Evolutionary conservation across 768 basidiomycete species (phyloP).

Genomic region (Guyanaporus albipodus): DNA sequence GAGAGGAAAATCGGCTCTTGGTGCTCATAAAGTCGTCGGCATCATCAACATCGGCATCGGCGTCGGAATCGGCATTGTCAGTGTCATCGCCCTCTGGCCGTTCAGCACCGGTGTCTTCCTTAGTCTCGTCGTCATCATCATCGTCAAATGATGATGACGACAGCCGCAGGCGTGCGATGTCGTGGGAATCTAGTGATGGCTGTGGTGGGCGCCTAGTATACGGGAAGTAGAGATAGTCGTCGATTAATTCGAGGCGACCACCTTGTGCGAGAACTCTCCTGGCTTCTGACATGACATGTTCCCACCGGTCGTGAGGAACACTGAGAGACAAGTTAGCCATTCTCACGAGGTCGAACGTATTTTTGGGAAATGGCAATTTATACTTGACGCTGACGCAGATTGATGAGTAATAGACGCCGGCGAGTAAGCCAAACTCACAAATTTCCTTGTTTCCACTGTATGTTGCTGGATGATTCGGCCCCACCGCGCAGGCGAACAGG

Average conservation of each 20-base stretch:
- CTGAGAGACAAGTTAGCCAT: slow-evolving; percentile 65
- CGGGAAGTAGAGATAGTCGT: slow-evolving; percentile 68
- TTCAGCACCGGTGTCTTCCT: slow-evolving; percentile 21
- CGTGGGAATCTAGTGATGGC: slow-evolving; percentile 7
- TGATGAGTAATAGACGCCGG: slow-evolving; percentile 8
- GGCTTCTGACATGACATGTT: slow-evolving; percentile 53
- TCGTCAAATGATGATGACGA: slow-evolving; percentile 21
- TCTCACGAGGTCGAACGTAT: slow-evolving; percentile 67
- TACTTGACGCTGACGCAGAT: slow-evolving; percentile 43
- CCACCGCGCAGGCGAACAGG: slow-evolving; percentile 33
- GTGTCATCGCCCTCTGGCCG: slow-evolving; percentile 5
- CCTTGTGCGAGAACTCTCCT: slow-evolving; percentile 55
- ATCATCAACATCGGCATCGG: slow-evolving; percentile 32
- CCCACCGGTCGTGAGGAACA: slow-evolving; percentile 61
- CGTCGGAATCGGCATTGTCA: slow-evolving; percentile 28
- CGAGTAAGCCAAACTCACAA: slow-evolving; percentile 46
- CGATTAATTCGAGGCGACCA: slow-evolving; percentile 70
- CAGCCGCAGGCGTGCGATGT: background rate
- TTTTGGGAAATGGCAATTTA: slow-evolving; percentile 56
- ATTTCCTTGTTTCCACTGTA: slow-evolving; percentile 57
- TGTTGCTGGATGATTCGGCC: slow-evolving; percentile 33
- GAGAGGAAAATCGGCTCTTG: slow-evolving; percentile 27
- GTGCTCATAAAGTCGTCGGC: slow-evolving; percentile 32
- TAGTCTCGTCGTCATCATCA: slow-evolving; percentile 13
- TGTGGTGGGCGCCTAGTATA: slow-evolving; percentile 36